These are phyloP conservation scores for Globisporangium spiculum DNA, from an alignment of 352 stramenopile species.

Conservation along the genomic window DNA sequence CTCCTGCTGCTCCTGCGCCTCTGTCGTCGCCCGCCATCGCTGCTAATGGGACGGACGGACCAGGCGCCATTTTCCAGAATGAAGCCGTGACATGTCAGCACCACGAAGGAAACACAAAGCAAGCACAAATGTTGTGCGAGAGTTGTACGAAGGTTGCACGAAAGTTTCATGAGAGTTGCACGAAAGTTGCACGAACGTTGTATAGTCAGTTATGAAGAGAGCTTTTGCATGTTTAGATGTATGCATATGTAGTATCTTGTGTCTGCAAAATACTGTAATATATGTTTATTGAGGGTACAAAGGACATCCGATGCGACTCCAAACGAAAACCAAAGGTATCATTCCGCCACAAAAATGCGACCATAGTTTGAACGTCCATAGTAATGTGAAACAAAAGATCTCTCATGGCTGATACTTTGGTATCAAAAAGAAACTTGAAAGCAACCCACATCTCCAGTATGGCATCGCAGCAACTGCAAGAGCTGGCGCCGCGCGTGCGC, in stretches of 20 bases:
- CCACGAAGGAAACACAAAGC: too few species aligned
- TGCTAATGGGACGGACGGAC: neutral
- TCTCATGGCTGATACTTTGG: neutral
- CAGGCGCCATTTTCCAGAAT: neutral
- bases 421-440: neutral
- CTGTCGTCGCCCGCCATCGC: neutral
- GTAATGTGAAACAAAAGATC: neutral
- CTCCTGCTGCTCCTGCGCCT: neutral
- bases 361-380: neutral
- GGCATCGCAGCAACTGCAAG: slow-evolving; percentile 18
- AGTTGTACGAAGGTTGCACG: too few species aligned
- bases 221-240: too few species aligned
- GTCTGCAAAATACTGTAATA: too few species aligned
- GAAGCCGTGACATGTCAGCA: neutral
- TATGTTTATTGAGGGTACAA: too few species aligned
- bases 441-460: neutral
- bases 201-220: too few species aligned
- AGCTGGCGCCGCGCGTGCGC: slow-evolving; percentile 34
- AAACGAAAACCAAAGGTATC: neutral
- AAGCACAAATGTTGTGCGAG: too few species aligned
- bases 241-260: too few species aligned
- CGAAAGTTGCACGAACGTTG: too few species aligned
- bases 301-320: neutral
- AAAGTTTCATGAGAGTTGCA: too few species aligned
- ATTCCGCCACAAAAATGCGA: neutral